Evolutionary conservation across 2,329 filamentous ascomycete genomes (phyloP).

Genomic region (Aureobasidium sp.): DNA sequence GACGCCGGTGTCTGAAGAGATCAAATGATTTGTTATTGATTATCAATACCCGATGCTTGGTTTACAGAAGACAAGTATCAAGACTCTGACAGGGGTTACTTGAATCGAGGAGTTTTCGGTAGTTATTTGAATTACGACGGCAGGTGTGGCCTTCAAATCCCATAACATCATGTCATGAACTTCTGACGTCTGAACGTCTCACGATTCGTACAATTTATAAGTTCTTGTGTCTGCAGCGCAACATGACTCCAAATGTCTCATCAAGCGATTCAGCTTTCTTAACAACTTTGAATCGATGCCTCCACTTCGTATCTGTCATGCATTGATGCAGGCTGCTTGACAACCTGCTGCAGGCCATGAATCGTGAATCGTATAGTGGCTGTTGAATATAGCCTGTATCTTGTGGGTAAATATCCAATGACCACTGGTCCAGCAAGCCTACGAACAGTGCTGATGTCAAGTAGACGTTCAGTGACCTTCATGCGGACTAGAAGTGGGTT

Average conservation of each 20-base stretch:
- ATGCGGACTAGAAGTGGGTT: not conserved
- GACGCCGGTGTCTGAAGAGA: not conserved
- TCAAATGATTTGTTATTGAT: not conserved
- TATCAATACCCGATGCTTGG: conserved; percentile 6
- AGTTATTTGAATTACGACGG: not conserved
- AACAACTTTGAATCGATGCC: not conserved
- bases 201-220: not conserved
- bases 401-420: not conserved
- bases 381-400: not conserved
- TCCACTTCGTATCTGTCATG: conserved; percentile 3
- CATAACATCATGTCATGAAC: not conserved
- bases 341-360: conserved; percentile 2
- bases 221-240: not conserved
- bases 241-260: not conserved
- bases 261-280: not conserved
- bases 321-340: not conserved
- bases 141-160: not conserved
- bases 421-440: not conserved
- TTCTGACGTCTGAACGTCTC: conserved; percentile 1
- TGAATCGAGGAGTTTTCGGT: not conserved
- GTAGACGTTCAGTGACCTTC: not conserved
- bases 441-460: not conserved
- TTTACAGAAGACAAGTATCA: not conserved
- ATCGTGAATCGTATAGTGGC: not conserved
- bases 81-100: not conserved